These are phyloP conservation scores for Rhodotorula sp. DNA, from an alignment of 1,284 basidiomycete genomes.

Conservation along the genomic window DNA sequence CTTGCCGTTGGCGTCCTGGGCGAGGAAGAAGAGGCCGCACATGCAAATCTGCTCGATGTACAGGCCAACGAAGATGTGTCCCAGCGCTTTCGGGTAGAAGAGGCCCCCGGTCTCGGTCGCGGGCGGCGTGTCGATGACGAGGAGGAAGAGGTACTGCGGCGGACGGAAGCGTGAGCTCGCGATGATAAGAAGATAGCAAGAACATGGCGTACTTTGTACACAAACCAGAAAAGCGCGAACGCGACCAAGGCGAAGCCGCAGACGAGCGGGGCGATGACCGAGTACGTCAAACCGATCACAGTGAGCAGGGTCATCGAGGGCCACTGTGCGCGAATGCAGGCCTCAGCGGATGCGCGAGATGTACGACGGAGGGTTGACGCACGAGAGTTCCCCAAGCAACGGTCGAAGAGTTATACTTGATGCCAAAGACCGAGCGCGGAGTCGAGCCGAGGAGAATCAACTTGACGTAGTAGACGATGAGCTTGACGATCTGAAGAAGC, in stretches of 20 bases:
- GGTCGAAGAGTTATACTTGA: conserved; percentile 66
- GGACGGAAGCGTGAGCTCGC: conserved; percentile 6
- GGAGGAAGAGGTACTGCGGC: conserved; percentile 51
- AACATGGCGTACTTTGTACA: conserved; percentile 66
- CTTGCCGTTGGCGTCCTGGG: conserved; percentile 57
- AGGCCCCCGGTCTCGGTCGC: conserved; percentile 82
- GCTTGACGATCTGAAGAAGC: conserved; percentile 73
- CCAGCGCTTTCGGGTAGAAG: conserved; percentile 93
- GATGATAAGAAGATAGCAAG: neutral
- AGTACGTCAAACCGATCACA: conserved; percentile 61
- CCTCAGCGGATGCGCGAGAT: neutral
- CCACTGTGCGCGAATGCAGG: conserved; percentile 52
- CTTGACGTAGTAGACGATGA: conserved; percentile 82
- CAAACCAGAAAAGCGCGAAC: conserved; percentile 78
- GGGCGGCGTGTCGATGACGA: conserved; percentile 66
- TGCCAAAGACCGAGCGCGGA: conserved; percentile 75
- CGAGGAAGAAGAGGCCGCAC: conserved; percentile 79
- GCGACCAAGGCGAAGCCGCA: conserved; percentile 81
- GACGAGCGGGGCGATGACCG: conserved; percentile 88
- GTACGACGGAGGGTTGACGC: neutral
- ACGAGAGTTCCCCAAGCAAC: conserved; percentile 74
- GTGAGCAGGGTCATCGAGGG: conserved; percentile 63
- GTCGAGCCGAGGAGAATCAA: conserved; percentile 80
- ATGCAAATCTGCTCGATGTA: conserved; percentile 80
- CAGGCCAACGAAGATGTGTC: conserved; percentile 80